Percentiles rank a stretch among this genome's conserved stretches.
Evolutionary conservation across 2,329 filamentous ascomycete genomes (phyloP).

Genomic region (Allantophomopsis cytisporea): DNA sequence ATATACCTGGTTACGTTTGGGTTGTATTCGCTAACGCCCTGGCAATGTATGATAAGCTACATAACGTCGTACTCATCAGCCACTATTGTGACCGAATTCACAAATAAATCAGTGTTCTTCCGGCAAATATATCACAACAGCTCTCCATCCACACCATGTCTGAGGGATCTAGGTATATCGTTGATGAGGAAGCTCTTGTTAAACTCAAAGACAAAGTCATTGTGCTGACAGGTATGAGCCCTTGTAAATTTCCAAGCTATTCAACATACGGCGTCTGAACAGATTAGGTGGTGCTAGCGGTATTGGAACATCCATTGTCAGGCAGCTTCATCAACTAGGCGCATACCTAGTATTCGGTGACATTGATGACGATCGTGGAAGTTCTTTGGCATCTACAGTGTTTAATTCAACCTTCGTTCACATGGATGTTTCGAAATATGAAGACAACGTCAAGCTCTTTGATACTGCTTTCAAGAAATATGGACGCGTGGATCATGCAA

Average conservation of each 20-base stretch:
- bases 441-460: slow-evolving; percentile 34
- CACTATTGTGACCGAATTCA: no score
- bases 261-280: neutral
- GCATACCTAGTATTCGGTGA: slow-evolving; percentile 42
- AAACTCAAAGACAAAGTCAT: slow-evolving; percentile 31
- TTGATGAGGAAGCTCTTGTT: no score
- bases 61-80: no score
- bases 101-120: no score
- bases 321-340: slow-evolving; percentile 35
- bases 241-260: neutral
- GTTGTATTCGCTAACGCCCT: no score
- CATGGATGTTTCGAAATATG: slow-evolving; percentile 24
- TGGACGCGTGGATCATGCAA: slow-evolving; percentile 7
- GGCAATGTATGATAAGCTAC: no score
- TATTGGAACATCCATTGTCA: slow-evolving; percentile 41
- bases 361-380: slow-evolving; percentile 2
- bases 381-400: slow-evolving; percentile 8
- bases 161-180: slow-evolving; percentile 11
- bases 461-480: slow-evolving; percentile 24
- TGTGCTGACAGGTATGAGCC: slow-evolving; percentile 30
- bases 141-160: slow-evolving; percentile 16
- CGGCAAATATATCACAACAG: no score
- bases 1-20: no score
- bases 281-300: slow-evolving; percentile 37
- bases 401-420: slow-evolving; percentile 23